Conservation (phyloP, 352 stramenopile species). For the Globisporangium nagaii region DNA sequence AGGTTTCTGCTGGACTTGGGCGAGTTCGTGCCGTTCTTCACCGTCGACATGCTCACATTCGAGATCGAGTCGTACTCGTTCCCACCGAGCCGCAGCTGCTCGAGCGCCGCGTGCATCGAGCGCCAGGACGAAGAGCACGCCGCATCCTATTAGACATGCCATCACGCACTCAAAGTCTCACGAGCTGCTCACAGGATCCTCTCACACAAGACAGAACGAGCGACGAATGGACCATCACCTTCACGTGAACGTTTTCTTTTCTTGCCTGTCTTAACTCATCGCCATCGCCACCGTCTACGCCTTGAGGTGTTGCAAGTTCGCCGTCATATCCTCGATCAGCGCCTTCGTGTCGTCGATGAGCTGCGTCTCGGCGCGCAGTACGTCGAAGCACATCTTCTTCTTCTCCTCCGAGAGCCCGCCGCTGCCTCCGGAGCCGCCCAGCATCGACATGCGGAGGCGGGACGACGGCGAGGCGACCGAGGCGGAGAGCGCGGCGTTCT, state of each 20-base stretch:
- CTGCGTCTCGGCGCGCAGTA: conserved; percentile 74
- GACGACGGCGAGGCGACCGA: conserved; percentile 16
- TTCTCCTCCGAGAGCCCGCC: conserved; percentile 54
- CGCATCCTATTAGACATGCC: not conserved
- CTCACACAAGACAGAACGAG: no score
- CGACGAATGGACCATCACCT: no score
- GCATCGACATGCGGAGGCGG: conserved; percentile 1
- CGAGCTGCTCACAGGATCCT: no score
- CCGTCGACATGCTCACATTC: conserved; percentile 27
- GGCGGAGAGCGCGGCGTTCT: conserved; percentile 24
- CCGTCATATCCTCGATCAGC: conserved; percentile 57
- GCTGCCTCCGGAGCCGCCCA: not conserved
- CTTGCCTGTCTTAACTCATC: not conserved
- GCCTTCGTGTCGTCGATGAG: conserved; percentile 76
- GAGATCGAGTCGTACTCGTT: conserved; percentile 35
- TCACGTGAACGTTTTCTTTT: no score
- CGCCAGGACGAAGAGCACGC: conserved; percentile 24
- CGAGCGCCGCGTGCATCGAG: conserved; percentile 19
- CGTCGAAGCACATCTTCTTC: conserved; percentile 80
- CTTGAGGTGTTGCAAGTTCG: conserved; percentile 42
- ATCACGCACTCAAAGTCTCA: no score
- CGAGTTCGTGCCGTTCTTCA: conserved; percentile 37
- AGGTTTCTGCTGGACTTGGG: conserved; percentile 30
- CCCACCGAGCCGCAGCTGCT: conserved; percentile 17
- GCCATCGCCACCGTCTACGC: conserved; percentile 13